Percentiles rank a stretch among this genome's conserved stretches.
Evolutionary conservation across 148 eudicot species (phyloP).

Genomic region (Beta vulgaris): DNA sequence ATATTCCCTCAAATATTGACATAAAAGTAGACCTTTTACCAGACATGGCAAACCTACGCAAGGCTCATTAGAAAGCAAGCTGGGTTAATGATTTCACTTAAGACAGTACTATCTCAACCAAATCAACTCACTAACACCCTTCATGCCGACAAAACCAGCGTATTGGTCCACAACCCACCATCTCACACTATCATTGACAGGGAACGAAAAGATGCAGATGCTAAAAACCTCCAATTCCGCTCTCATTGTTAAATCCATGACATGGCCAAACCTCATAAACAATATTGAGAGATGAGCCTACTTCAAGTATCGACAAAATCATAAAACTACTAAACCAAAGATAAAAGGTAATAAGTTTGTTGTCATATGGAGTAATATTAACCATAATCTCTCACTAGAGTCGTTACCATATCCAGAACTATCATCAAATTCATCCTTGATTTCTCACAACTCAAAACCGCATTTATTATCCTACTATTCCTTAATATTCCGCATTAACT

Average conservation of each 20-base stretch:
- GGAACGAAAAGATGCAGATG: background rate
- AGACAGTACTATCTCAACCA: background rate
- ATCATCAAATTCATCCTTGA: background rate
- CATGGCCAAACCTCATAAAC: background rate
- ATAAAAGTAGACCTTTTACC: too few relatives aligned
- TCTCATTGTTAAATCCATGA: background rate
- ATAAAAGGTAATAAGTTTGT: background rate
- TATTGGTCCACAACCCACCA: background rate
- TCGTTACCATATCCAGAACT: too few relatives aligned
- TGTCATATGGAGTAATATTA: background rate
- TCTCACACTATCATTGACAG: background rate
- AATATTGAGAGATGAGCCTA: background rate
- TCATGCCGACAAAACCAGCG: background rate
- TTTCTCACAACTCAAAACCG: background rate
- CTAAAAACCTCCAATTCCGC: background rate
- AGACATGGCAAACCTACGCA: background rate
- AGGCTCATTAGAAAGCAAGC: background rate
- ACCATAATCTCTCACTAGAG: background rate
- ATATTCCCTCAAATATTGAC: too few relatives aligned
- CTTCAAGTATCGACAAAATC: background rate
- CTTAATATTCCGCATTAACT: background rate
- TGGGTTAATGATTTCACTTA: too few relatives aligned
- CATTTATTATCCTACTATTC: background rate
- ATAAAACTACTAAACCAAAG: background rate
- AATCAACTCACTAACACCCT: background rate